These are phyloP conservation scores for Leccinum sublutescens DNA, from an alignment of 768 basidiomycete genomes.

Conservation along the genomic window DNA sequence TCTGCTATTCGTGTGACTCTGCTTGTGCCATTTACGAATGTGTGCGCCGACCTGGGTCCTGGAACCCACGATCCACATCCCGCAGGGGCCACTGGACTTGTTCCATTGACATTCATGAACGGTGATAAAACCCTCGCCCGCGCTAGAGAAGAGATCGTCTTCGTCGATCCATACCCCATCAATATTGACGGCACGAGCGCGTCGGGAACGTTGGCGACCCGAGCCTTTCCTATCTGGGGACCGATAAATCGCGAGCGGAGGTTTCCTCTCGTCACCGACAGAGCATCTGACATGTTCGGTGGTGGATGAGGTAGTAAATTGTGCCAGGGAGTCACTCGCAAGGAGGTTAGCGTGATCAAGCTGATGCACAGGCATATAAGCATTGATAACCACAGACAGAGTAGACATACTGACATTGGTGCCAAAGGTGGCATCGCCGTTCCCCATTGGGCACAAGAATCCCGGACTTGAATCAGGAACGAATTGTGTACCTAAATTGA, in stretches of 20 bases:
- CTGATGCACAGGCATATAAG: not conserved
- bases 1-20: not conserved
- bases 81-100: not conserved
- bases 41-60: not conserved
- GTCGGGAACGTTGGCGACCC: not conserved
- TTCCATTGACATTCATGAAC: constrained; percentile 5
- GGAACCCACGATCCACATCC: constrained; percentile 5
- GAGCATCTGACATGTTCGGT: too few relatives aligned
- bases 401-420: not conserved
- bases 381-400: not conserved
- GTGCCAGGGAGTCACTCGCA: not conserved
- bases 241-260: not conserved
- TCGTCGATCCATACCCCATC: constrained; percentile 2
- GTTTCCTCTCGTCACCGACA: not conserved
- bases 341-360: not conserved
- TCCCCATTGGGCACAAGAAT: not conserved
- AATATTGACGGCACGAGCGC: not conserved
- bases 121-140: not conserved
- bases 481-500: not conserved
- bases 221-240: not conserved
- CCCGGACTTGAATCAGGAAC: not conserved
- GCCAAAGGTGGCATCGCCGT: not conserved
- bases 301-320: not conserved
- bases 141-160: not conserved
- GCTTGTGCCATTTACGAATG: constrained; percentile 4